Conservation (phyloP, 805 yeast genomes). For the Suhomyces kilbournensis region DNA sequence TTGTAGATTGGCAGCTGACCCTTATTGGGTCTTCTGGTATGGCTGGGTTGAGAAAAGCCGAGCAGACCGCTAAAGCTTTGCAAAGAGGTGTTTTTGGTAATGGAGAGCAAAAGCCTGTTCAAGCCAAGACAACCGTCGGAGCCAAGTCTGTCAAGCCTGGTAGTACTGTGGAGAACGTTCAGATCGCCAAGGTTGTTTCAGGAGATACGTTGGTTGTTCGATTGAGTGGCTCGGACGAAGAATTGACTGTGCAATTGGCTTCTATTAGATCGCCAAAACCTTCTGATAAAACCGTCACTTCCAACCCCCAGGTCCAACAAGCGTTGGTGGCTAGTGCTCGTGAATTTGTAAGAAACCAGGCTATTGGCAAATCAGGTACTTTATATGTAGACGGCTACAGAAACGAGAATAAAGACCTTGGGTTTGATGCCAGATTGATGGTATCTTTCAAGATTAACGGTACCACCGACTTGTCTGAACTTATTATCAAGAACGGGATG, state of each 20-base stretch:
- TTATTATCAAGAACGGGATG: conserved; percentile 61
- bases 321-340: conserved; percentile 63
- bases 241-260: conserved; percentile 68
- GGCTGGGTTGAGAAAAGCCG: conserved; percentile 61
- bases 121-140: background rate
- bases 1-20: conserved; percentile 77
- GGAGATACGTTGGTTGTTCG: conserved; percentile 66
- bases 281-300: conserved; percentile 48
- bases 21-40: conserved; percentile 64
- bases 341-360: conserved; percentile 66
- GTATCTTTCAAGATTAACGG: conserved; percentile 55
- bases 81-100: conserved; percentile 54
- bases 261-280: conserved; percentile 74
- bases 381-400: conserved; percentile 63
- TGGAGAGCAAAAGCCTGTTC: conserved; percentile 31
- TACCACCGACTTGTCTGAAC: conserved; percentile 58
- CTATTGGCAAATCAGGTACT: conserved; percentile 66
- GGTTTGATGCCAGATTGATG: conserved; percentile 62
- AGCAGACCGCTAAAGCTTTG: conserved; percentile 56
- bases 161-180: conserved; percentile 46
- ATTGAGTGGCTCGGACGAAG: conserved; percentile 43
- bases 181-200: conserved; percentile 58
- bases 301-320: conserved; percentile 35
- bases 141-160: conserved; percentile 39
- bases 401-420: conserved; percentile 50